Conservation (phyloP, 2,329 filamentous ascomycete species). For the Penicillium sp. region DNA sequence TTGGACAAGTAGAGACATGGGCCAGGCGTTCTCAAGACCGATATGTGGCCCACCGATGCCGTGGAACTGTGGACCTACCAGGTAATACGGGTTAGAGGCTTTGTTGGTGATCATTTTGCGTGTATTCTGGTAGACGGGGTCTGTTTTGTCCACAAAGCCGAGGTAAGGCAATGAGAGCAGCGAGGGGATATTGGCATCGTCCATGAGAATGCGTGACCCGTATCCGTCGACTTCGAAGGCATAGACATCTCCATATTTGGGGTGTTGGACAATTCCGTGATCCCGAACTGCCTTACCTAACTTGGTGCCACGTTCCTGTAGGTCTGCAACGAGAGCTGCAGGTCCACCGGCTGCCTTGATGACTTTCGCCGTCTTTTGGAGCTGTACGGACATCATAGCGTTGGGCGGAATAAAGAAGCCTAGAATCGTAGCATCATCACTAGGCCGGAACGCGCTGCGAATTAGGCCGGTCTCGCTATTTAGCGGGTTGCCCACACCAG, state of each 20-base stretch:
- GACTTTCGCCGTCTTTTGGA: constrained; percentile 69
- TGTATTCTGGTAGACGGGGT: constrained; percentile 82
- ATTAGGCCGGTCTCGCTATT: constrained; percentile 80
- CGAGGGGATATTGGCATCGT: constrained; percentile 65
- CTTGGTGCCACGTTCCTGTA: constrained; percentile 57
- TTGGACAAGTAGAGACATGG: constrained; percentile 90
- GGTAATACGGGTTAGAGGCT: constrained; percentile 81
- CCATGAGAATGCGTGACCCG: constrained; percentile 61
- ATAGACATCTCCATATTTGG: constrained; percentile 58
- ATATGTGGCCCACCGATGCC: constrained; percentile 84
- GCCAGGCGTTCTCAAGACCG: constrained; percentile 89
- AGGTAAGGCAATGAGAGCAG: constrained; percentile 59
- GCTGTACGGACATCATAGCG: constrained; percentile 90
- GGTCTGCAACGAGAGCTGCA: constrained; percentile 46
- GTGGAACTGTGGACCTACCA: constrained; percentile 71
- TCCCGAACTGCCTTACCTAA: constrained; percentile 79
- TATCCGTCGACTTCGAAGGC: constrained; percentile 66
- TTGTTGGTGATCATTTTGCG: constrained; percentile 75
- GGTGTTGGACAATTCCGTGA: constrained; percentile 65
- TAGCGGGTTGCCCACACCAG: constrained; percentile 86
- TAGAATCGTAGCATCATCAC: constrained; percentile 90
- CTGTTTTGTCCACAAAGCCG: constrained; percentile 56
- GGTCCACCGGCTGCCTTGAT: constrained; percentile 61
- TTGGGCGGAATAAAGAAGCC: constrained; percentile 95
- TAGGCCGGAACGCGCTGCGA: constrained; percentile 88